phyloP scores from a whole-genome alignment of 2,329 filamentous ascomycete species.

The Zarea fungicola region DNA sequence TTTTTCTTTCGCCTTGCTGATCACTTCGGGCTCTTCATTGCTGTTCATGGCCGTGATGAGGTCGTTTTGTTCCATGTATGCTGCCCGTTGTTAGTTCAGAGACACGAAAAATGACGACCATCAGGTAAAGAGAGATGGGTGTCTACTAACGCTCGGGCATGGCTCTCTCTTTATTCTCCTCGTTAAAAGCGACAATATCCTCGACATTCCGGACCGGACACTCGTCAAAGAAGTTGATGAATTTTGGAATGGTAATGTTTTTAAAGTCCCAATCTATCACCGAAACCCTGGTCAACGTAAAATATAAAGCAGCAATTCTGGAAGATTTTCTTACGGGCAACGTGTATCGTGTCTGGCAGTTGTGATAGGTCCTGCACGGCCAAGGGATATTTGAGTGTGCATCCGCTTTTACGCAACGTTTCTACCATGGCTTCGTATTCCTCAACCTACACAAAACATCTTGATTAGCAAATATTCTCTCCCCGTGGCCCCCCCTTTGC shows the following conservation, averaged over 20 bases:
- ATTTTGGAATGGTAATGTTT: conserved; percentile 16
- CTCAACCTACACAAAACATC: conserved; percentile 1
- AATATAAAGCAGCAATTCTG: neutral
- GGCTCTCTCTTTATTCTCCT: conserved; percentile 17
- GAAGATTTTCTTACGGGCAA: conserved; percentile 13
- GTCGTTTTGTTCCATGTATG: conserved; percentile 16
- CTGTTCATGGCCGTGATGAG: conserved; percentile 16
- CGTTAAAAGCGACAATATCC: conserved; percentile 19
- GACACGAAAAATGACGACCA: neutral
- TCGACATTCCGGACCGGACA: conserved; percentile 8
- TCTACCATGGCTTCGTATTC: conserved; percentile 8
- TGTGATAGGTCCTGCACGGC: conserved; percentile 1
- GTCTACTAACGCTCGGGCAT: conserved; percentile 16
- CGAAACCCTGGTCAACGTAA: neutral
- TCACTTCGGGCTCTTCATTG: conserved; percentile 5
- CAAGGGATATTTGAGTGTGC: conserved; percentile 9
- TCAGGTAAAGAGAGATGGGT: neutral
- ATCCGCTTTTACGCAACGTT: conserved; percentile 1
- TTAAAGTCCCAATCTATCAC: conserved; percentile 21
- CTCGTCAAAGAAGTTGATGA: conserved; percentile 17
- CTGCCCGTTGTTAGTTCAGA: neutral
- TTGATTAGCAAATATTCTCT: neutral
- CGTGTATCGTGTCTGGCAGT: conserved; percentile 1
- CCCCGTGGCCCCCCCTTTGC: neutral
- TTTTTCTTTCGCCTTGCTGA: neutral